These are phyloP conservation scores for Linum usitatissimum DNA, from an alignment of 345 rosid species.

Conservation along the genomic window DNA sequence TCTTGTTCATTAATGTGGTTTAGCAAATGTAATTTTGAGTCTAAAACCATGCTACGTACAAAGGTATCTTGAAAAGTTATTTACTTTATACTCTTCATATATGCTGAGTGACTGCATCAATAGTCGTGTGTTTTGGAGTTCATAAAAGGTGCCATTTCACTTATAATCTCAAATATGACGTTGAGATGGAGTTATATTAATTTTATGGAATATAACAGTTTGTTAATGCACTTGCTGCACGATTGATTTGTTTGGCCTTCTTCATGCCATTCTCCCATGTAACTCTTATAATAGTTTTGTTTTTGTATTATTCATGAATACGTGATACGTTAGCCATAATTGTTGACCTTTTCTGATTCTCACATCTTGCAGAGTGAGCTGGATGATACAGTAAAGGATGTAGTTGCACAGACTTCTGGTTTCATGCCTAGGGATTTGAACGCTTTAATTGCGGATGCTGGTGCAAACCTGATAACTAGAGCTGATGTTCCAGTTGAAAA, in stretches of 20 bases:
- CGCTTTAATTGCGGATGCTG: constrained; percentile 87
- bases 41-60: neutral
- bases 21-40: neutral
- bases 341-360: constrained; percentile 13
- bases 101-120: neutral
- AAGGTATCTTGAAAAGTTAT: neutral
- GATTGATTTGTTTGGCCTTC: neutral
- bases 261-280: neutral
- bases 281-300: no score
- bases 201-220: neutral
- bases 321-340: neutral
- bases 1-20: neutral
- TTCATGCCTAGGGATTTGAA: constrained; percentile 78
- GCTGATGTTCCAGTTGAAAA: constrained; percentile 28
- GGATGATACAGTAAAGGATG: constrained; percentile 54
- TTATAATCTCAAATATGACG: neutral
- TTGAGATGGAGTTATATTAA: neutral
- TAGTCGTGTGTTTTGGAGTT: neutral
- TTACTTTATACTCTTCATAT: neutral
- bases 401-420: constrained; percentile 91
- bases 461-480: constrained; percentile 47
- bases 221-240: no score
- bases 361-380: constrained; percentile 46
- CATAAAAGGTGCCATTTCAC: neutral
- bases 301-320: constrained; percentile 27